These are phyloP conservation scores for Chaetomium olivaceum DNA, from an alignment of 2,329 filamentous ascomycete genomes.

Conservation along the genomic window DNA sequence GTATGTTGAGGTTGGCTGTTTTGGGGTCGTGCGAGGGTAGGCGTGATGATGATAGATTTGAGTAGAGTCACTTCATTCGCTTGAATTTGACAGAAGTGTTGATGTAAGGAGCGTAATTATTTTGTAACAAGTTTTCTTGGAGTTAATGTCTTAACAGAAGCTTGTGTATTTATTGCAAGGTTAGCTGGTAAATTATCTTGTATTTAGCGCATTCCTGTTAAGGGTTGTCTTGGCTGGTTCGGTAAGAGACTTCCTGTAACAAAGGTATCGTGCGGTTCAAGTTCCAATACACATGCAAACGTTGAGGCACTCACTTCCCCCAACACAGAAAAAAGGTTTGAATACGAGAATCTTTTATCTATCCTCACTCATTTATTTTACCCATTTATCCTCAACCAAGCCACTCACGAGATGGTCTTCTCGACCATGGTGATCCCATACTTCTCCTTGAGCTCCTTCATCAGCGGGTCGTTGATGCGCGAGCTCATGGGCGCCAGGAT, in stretches of 20 bases:
- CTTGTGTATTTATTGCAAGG: too few relatives aligned
- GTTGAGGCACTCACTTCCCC: too few relatives aligned
- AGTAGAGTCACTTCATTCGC: not conserved
- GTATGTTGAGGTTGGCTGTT: not conserved
- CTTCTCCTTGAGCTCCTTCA: constrained; percentile 76
- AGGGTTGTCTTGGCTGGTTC: not conserved
- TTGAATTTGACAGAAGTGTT: not conserved
- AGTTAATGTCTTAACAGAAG: not conserved
- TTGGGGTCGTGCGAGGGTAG: not conserved
- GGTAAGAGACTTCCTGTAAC: not conserved
- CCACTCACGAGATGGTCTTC: constrained; percentile 55
- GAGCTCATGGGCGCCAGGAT: constrained; percentile 73
- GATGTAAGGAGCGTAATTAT: not conserved
- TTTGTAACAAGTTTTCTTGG: not conserved
- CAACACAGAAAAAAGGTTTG: not conserved
- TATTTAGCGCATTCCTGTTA: not conserved
- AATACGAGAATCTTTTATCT: constrained; percentile 21
- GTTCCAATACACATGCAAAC: not conserved
- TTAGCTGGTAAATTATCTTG: not conserved
- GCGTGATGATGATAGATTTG: not conserved
- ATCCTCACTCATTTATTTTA: constrained; percentile 17
- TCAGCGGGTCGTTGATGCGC: constrained; percentile 70
- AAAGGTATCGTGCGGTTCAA: not conserved
- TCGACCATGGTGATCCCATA: constrained; percentile 73
- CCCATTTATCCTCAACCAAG: too few relatives aligned